phyloP scores from a whole-genome alignment of 352 stramenopile genomes.

The Globisporangium spiculum region DNA sequence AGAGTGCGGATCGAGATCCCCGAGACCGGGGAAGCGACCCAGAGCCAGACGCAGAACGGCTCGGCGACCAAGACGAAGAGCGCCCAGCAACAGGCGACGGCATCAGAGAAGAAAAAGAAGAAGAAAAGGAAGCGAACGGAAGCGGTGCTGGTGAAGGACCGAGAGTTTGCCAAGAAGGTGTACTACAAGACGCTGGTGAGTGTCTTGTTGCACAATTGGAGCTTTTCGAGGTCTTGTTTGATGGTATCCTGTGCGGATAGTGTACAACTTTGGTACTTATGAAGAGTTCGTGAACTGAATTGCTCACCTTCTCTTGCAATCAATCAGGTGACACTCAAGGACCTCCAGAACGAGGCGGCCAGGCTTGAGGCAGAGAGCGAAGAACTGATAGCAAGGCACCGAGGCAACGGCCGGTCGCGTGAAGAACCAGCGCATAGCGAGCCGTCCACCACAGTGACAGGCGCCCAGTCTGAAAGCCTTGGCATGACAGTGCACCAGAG shows the following conservation, averaged over 20 bases:
- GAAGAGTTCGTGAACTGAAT: neutral
- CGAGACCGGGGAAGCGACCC: neutral
- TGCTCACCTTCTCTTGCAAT: neutral
- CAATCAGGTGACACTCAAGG: neutral
- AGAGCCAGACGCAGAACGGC: neutral
- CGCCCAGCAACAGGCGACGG: neutral
- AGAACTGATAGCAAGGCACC: neutral
- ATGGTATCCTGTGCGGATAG: neutral
- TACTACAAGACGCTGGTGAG: constrained; percentile 17
- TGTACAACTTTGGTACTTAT: neutral
- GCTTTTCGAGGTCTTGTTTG: neutral
- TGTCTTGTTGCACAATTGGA: neutral
- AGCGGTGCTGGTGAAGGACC: neutral
- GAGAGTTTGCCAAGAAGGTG: constrained; percentile 9
- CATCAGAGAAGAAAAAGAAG: neutral
- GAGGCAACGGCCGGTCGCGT: neutral
- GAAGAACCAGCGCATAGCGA: neutral
- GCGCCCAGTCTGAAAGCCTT: neutral
- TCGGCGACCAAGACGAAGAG: neutral
- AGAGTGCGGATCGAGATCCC: neutral
- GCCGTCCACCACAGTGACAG: neutral
- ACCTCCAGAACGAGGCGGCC: neutral
- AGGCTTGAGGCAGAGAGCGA: constrained; percentile 4
- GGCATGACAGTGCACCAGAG: neutral
- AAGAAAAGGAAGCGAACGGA: constrained; percentile 7